These are phyloP conservation scores for Spathaspora gorwiae DNA, from an alignment of 805 yeast genomes.

Conservation along the genomic window DNA sequence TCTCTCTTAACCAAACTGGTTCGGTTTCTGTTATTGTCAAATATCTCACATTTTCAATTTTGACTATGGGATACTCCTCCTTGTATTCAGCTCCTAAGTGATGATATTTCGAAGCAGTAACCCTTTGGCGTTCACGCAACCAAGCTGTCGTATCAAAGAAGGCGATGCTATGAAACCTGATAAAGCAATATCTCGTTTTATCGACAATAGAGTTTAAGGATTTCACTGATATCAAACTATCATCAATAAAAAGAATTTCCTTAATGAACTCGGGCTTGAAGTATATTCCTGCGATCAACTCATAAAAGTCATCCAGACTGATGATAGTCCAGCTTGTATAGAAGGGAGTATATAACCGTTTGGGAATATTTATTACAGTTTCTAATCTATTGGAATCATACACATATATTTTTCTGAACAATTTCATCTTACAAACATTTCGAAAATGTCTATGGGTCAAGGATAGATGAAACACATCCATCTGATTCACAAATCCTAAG, in stretches of 20 bases:
- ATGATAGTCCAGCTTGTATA: background rate
- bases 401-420: background rate
- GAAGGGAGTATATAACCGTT: background rate
- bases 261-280: background rate
- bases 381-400: background rate
- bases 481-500: slow-evolving; percentile 5
- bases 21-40: background rate
- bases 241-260: background rate
- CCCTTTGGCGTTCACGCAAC: background rate
- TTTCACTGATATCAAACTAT: background rate
- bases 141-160: background rate
- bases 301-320: background rate
- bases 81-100: background rate
- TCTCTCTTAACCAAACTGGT: background rate
- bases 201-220: background rate
- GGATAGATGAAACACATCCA: slow-evolving; percentile 4
- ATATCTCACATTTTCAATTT: background rate
- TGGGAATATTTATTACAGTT: background rate
- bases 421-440: background rate
- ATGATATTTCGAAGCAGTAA: background rate
- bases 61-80: background rate
- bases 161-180: background rate
- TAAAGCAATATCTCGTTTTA: background rate
- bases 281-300: background rate
- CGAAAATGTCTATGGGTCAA: background rate